Evolutionary conservation across 2,329 filamentous ascomycete species (phyloP).

Genomic region (Fusarium kyushuense): DNA sequence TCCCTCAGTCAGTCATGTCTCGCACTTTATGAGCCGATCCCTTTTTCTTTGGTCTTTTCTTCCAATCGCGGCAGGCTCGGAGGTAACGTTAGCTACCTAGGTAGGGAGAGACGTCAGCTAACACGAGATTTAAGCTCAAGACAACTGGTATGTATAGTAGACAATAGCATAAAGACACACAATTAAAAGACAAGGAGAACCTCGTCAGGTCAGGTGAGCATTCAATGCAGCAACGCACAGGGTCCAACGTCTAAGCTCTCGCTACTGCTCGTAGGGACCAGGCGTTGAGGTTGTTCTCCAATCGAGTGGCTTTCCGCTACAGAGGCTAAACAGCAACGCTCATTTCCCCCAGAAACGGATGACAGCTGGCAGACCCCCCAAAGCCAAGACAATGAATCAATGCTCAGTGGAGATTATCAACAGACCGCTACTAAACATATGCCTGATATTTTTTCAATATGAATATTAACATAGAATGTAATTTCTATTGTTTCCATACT

Average conservation of each 20-base stretch:
- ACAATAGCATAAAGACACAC: slow-evolving; percentile 12
- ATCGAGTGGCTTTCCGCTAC: slow-evolving; percentile 21
- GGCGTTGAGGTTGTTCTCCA: slow-evolving; percentile 16
- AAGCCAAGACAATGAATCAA: no score
- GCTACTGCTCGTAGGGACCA: slow-evolving; percentile 38
- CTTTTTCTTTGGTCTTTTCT: slow-evolving; percentile 15
- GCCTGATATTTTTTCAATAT: no score
- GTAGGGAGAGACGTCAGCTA: slow-evolving; percentile 38
- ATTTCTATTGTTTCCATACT: no score
- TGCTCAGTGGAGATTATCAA: slow-evolving; percentile 4
- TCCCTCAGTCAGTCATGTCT: slow-evolving; percentile 1
- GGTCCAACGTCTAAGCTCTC: slow-evolving; percentile 13
- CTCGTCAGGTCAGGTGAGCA: slow-evolving; percentile 37
- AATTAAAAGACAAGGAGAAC: slow-evolving; percentile 16
- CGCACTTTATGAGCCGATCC: slow-evolving; percentile 23
- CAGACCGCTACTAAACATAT: slow-evolving; percentile 19
- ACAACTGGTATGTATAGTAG: background rate
- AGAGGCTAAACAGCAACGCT: slow-evolving; percentile 9
- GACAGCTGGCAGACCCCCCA: slow-evolving; percentile 27
- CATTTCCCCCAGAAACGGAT: slow-evolving; percentile 4
- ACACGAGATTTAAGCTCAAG: slow-evolving; percentile 18
- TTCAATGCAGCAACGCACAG: background rate
- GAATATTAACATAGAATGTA: no score
- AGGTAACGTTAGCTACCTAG: no score
- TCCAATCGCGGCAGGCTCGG: slow-evolving; percentile 36